Percentiles rank a stretch among this genome's conserved stretches.
These are phyloP conservation scores for Ensete glaucum DNA, from an alignment of 176 grass and related monocot genomes.

Conservation along the genomic window DNA sequence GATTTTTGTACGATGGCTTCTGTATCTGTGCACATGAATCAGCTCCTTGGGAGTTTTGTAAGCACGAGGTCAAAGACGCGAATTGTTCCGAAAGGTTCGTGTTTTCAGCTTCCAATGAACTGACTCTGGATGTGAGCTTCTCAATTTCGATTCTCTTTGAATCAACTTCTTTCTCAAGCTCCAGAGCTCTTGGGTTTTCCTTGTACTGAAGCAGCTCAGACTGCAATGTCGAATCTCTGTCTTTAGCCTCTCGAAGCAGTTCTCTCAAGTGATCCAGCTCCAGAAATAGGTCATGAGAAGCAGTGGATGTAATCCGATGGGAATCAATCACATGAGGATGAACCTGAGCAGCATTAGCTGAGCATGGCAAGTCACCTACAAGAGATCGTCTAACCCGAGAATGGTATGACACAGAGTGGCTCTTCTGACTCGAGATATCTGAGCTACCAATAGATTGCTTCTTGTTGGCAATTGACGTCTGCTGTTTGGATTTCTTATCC, in stretches of 20 bases:
- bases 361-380: constrained; percentile 79
- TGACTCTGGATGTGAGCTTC: constrained; percentile 36
- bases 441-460: constrained; percentile 48
- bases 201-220: constrained; percentile 58
- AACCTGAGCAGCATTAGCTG: constrained; percentile 74
- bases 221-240: constrained; percentile 64
- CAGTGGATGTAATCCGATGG: constrained; percentile 48
- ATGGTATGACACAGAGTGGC: constrained; percentile 48
- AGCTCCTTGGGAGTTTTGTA: constrained; percentile 39
- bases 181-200: constrained; percentile 63
- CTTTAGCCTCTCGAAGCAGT: constrained; percentile 75
- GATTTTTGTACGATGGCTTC: constrained; percentile 43
- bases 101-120: constrained; percentile 65
- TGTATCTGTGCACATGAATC: constrained; percentile 14
- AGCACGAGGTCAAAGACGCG: constrained; percentile 46
- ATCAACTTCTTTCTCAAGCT: constrained; percentile 83
- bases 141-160: constrained; percentile 53
- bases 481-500: constrained; percentile 85
- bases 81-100: constrained; percentile 60
- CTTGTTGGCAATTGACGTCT: constrained; percentile 46
- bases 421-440: constrained; percentile 41
- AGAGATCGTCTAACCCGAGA: constrained; percentile 87
- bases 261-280: constrained; percentile 89
- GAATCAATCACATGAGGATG: constrained; percentile 81
- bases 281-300: constrained; percentile 90